phyloP scores from a whole-genome alignment of 176 grass and related monocot species.

The Aegilops longissima region DNA sequence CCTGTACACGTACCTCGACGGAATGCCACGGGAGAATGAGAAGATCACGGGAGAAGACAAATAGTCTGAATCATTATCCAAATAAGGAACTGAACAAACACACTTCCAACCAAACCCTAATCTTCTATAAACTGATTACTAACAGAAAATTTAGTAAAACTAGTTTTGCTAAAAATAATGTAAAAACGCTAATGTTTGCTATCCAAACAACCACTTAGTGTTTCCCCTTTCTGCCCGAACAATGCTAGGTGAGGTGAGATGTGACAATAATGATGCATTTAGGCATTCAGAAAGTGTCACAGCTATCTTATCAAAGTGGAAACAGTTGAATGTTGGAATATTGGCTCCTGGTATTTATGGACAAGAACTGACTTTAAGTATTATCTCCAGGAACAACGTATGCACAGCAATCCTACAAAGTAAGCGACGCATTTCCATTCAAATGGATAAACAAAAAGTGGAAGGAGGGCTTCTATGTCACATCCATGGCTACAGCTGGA shows the following conservation, averaged over 20 bases:
- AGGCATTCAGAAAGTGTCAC: background rate
- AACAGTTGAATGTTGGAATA: conserved; percentile 3
- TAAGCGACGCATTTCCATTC: conserved; percentile 94
- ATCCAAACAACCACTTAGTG: background rate
- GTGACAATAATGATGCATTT: background rate
- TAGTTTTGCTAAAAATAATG: no score
- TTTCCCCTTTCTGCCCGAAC: background rate
- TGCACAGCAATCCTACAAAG: conserved; percentile 95
- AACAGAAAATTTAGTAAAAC: no score
- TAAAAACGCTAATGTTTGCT: no score
- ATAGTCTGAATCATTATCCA: no score
- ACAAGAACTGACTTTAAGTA: conserved; percentile 41
- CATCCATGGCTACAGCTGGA: conserved; percentile 92
- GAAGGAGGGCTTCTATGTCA: conserved; percentile 97
- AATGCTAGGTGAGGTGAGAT: background rate
- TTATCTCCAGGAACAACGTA: conserved; percentile 69
- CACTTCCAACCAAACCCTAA: no score
- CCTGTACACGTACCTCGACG: no score
- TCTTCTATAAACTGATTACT: no score
- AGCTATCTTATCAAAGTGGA: background rate
- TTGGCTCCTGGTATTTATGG: conserved; percentile 11
- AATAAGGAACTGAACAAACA: no score
- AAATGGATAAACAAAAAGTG: conserved; percentile 99
- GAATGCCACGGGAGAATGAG: no score
- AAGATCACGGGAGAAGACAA: no score